phyloP scores from a whole-genome alignment of 257 asterid species.

The Verbascum thapsus region DNA sequence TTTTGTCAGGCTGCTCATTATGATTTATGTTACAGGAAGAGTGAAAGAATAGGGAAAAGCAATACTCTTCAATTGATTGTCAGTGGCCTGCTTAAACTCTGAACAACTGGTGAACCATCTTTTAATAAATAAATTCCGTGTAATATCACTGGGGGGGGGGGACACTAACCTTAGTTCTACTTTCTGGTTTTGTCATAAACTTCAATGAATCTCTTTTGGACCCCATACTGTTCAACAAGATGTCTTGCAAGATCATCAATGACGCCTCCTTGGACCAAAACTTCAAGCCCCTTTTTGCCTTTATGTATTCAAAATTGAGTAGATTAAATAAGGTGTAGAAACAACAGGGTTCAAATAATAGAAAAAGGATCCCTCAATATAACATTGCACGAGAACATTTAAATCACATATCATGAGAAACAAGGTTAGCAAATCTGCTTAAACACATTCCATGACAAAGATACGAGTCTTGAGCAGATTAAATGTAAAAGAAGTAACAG shows the following conservation, averaged over 20 bases:
- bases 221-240: constrained; percentile 79
- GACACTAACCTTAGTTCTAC: constrained; percentile 47
- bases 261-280: constrained; percentile 94
- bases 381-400: background rate
- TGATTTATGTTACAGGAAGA: background rate
- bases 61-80: background rate
- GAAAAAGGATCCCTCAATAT: background rate
- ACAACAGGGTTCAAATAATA: background rate
- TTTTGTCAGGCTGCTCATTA: background rate
- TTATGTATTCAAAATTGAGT: constrained; percentile 16
- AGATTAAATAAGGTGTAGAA: constrained; percentile 15
- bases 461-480: background rate
- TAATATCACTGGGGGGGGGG: background rate
- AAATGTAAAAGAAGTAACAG: background rate
- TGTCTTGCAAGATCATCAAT: constrained; percentile 84
- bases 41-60: background rate
- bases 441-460: constrained; percentile 5
- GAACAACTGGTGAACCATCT: background rate
- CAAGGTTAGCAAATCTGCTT: constrained; percentile 1
- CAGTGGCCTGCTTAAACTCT: background rate
- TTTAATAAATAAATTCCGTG: background rate
- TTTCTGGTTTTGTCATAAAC: constrained; percentile 87
- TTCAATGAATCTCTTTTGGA: constrained; percentile 86
- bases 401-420: background rate
- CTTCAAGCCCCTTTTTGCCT: constrained; percentile 95